A percentile compares a stretch with the other conserved stretches of the same genome.
Evolutionary conservation across 371 early-diverging fungal species (phyloP).

Genomic region (Parasitella parasitica): DNA sequence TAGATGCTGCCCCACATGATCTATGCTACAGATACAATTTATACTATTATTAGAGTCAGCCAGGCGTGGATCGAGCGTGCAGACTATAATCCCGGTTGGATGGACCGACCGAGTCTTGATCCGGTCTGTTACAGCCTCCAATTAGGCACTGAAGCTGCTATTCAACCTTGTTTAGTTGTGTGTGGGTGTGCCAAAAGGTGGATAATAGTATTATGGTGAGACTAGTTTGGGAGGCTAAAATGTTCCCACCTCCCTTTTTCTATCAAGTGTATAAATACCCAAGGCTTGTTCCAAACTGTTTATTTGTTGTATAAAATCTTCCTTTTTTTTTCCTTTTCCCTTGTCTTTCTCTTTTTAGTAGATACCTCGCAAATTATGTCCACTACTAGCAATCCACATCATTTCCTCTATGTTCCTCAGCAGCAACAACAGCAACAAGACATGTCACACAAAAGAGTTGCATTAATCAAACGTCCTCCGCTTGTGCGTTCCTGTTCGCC

Average conservation of each 20-base stretch:
- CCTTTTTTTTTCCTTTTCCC: background rate
- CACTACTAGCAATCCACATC: background rate
- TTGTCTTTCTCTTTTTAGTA: background rate
- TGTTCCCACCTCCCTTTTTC: background rate
- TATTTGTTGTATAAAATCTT: background rate
- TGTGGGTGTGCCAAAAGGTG: no score
- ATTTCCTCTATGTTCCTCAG: background rate
- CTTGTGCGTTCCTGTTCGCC: slow-evolving; percentile 16
- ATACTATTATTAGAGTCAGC: background rate
- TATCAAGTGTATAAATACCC: background rate
- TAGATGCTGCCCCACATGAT: background rate
- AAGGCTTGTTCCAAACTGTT: background rate
- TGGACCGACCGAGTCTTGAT: background rate
- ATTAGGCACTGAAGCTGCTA: background rate
- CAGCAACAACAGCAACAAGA: background rate
- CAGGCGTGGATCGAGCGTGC: background rate
- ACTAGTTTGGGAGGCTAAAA: background rate
- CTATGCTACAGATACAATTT: no score
- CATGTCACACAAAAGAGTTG: background rate
- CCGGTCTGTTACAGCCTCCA: background rate
- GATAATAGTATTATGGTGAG: background rate
- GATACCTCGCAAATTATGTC: background rate
- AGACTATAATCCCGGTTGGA: background rate
- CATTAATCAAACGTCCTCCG: slow-evolving; percentile 20
- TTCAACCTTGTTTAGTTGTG: background rate